Base-by-base conservation (phyloP, 768 basidiomycete genomes). In the Termitomyces sp. region DNA sequence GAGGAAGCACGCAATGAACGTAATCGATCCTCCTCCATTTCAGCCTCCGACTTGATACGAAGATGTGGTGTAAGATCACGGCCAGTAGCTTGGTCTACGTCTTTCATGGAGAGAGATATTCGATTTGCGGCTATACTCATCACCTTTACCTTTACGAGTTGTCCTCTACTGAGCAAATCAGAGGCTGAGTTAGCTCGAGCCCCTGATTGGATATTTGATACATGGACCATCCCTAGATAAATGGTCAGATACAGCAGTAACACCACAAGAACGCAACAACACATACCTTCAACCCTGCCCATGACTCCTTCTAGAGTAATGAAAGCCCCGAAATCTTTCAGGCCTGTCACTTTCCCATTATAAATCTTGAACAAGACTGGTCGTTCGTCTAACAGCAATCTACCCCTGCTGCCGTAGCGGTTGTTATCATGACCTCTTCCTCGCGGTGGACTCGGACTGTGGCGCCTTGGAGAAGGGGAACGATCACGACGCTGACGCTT, bases 311-410 rank as follows among this genome's bases (percentile, higher is more conserved):
- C 95, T 6, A 99, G 72, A 33, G 82, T 81, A 42, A 97, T 88
- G 66, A 99, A 99, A 0, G 93, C 95, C 54, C 97, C 97, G 69
- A 98, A 99, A 59, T 99, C 97, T 72, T 92, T 93, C 64, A 97
- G 64, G 13, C 90, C 86, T 1, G 88, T 80, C 28, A 98, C 86
- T 61, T 84, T 86, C 8, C 96, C 97, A 53, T 81, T 79, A 72
- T 98, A 99, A 33, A 98, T 93, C 78, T 98, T 98, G 83, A 87
- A 98, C 45, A 97, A 70, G 3, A 98, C 75, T 0, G 97, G 94
- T 50, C 79, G 79, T 44, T 95, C 92, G 68, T 99, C 96, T 38
- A 88, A 52, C 45, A 65, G 57, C 33, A 61, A 52, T 61, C 69
- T 73, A 64, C 70, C 68, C 44, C 71, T 67, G 44, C 65, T 60